Evolutionary conservation across 2,329 filamentous ascomycete species (phyloP).

Genomic region (Colletotrichum echinochloae): DNA sequence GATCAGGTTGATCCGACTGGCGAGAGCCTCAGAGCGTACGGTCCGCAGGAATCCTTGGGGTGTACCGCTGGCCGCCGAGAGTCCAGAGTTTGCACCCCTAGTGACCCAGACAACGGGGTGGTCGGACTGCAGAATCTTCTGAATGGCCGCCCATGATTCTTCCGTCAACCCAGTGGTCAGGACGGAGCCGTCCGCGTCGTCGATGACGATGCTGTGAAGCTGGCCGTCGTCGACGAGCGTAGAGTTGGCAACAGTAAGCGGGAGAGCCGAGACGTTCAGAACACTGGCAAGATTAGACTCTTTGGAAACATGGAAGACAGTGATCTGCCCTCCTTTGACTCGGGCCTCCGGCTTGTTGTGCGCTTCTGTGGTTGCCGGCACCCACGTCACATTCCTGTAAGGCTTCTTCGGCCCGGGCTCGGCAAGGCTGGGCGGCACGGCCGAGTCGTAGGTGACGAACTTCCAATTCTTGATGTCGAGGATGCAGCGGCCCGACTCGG

Average conservation of each 20-base stretch:
- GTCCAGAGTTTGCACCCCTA: not conserved
- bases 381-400: not conserved
- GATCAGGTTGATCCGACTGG: not conserved
- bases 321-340: not conserved
- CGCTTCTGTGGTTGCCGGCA: not conserved
- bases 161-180: not conserved
- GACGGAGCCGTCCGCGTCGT: not conserved
- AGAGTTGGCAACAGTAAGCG: not conserved
- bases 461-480: not conserved
- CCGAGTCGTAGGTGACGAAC: not conserved
- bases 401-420: not conserved
- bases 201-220: not conserved
- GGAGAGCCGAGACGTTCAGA: not conserved
- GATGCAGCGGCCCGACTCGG: not conserved
- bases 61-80: not conserved
- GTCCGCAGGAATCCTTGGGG: not conserved
- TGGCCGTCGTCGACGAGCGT: not conserved
- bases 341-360: not conserved
- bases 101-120: not conserved
- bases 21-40: not conserved
- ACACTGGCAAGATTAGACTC: not conserved
- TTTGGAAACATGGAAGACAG: not conserved
- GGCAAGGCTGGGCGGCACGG: not conserved
- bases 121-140: not conserved
- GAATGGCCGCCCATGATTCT: not conserved